These are phyloP conservation scores for Colletotrichum echinochloae DNA, from an alignment of 2,329 filamentous ascomycete species.

Conservation along the genomic window DNA sequence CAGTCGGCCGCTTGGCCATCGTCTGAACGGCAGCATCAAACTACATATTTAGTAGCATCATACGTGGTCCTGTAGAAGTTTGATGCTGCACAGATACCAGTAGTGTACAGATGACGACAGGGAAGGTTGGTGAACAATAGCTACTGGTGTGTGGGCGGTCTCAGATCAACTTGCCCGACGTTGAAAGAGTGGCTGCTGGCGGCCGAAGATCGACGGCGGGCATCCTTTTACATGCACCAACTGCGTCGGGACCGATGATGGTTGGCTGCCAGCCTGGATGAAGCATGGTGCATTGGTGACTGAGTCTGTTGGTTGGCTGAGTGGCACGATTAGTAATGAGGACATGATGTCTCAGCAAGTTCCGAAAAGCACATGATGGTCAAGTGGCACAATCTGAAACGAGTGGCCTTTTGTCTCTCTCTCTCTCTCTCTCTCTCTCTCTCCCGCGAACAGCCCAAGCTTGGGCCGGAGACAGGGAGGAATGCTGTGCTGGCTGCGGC, in stretches of 20 bases:
- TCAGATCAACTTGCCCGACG: slow-evolving; percentile 29
- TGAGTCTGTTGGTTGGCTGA: background rate
- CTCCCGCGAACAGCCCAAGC: background rate
- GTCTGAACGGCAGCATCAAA: slow-evolving; percentile 25
- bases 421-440: background rate
- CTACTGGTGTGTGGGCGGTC: slow-evolving; percentile 17
- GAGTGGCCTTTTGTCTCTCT: slow-evolving; percentile 12
- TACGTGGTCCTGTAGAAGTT: background rate
- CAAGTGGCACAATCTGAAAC: slow-evolving; percentile 39
- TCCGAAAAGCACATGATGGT: slow-evolving; percentile 19
- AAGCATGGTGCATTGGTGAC: slow-evolving; percentile 38
- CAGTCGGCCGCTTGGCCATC: slow-evolving; percentile 15
- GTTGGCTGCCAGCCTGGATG: slow-evolving; percentile 15
- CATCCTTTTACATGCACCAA: slow-evolving; percentile 38
- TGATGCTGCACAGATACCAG: background rate
- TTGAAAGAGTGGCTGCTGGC: slow-evolving; percentile 33
- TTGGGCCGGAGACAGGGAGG: slow-evolving; percentile 23
- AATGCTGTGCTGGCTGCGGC: background rate
- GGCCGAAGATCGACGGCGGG: slow-evolving; percentile 34
- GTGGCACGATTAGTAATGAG: slow-evolving; percentile 16
- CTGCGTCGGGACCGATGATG: slow-evolving; percentile 26
- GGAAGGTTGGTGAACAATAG: background rate
- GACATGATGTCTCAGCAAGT: slow-evolving; percentile 31
- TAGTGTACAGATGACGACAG: background rate
- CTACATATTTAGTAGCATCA: background rate